Evolutionary conservation across 2,329 filamentous ascomycete genomes (phyloP), one percentile per base, ranked within the genome.

Genomic region (Clarireedia hainanense): DNA sequence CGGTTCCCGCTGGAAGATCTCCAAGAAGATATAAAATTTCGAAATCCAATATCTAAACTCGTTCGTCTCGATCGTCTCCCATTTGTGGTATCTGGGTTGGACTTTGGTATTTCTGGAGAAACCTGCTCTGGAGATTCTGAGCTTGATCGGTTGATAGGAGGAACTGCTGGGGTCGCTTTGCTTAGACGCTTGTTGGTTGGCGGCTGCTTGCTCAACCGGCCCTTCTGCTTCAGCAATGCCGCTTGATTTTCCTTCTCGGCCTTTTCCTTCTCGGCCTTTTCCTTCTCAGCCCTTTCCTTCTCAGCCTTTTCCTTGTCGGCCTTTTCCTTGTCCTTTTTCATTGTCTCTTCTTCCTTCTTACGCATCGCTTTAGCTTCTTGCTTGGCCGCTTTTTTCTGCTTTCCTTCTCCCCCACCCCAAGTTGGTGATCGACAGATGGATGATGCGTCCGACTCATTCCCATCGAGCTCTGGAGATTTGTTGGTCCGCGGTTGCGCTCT

Each of bases 341-440:
- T 70, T 47, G 68, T 70, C n/a, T 71, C 70, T 15, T 67, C 67
- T 50, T 76, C 74, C 60, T 71, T 75, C 50, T 70, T 75, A 45
- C 65, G 66, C 58, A 71, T 70, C 64, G 69, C 58, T 68, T 75
- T 57, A 64, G 69, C 56, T 72, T 72, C 60, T 68, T 70, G 46
- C 68, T 69, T 69, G 48, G 74, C 70, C 57, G 75, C 73, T 49
- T 75, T 75, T 60, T 70, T 75, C 52, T 72, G 75, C 55, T 67
- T 70, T 20, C 76, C 74, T 2, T 74, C 74, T 61, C 80, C 80
- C 23, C 78, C 76, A 59, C 83, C 80, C 81, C 81, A 84, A 55
- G 76, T 82, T 1, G 81, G 81, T 1, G 81, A 84, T 55, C 82
- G 79, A 58, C 81, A 85, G 53, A 83, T 80, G 0, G 66, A 68